phyloP scores from a whole-genome alignment of 495 filamentous ascomycete species.

The Penicillium ochrochloron region DNA sequence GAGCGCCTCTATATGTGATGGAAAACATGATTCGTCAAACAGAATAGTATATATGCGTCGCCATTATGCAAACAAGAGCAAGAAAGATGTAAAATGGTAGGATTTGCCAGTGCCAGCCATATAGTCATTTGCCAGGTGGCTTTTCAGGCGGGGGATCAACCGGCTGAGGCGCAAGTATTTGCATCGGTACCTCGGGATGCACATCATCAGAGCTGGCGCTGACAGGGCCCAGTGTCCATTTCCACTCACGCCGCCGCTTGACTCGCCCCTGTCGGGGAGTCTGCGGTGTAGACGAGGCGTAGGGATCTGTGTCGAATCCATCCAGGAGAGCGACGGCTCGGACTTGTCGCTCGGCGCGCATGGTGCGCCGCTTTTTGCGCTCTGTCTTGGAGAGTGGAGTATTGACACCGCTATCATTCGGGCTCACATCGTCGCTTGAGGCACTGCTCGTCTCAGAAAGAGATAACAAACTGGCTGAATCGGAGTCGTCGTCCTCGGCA shows the following conservation, averaged over 20 bases:
- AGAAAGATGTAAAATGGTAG: neutral
- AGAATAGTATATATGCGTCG: conserved; percentile 23
- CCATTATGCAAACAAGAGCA: conserved; percentile 15
- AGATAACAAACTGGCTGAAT: conserved; percentile 29
- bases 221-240: conserved; percentile 59
- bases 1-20: conserved; percentile 29
- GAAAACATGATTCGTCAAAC: conserved; percentile 26
- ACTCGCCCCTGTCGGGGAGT: conserved; percentile 53
- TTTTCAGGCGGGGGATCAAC: conserved; percentile 4
- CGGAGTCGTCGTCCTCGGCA: conserved; percentile 44
- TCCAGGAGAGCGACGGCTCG: conserved; percentile 49
- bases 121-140: conserved; percentile 1
- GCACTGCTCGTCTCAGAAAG: conserved; percentile 45
- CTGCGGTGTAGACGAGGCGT: conserved; percentile 47
- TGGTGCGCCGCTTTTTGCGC: conserved; percentile 46
- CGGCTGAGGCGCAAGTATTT: neutral
- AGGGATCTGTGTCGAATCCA: conserved; percentile 35
- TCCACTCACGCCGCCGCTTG: conserved; percentile 60
- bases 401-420: conserved; percentile 17
- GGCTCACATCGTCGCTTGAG: conserved; percentile 46
- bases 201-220: conserved; percentile 9
- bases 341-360: conserved; percentile 45
- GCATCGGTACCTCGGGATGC: neutral
- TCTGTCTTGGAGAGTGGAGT: conserved; percentile 28
- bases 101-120: neutral